Evolutionary conservation across 768 basidiomycete species (phyloP).

Genomic region (Phylloporus rhodoxanthus): DNA sequence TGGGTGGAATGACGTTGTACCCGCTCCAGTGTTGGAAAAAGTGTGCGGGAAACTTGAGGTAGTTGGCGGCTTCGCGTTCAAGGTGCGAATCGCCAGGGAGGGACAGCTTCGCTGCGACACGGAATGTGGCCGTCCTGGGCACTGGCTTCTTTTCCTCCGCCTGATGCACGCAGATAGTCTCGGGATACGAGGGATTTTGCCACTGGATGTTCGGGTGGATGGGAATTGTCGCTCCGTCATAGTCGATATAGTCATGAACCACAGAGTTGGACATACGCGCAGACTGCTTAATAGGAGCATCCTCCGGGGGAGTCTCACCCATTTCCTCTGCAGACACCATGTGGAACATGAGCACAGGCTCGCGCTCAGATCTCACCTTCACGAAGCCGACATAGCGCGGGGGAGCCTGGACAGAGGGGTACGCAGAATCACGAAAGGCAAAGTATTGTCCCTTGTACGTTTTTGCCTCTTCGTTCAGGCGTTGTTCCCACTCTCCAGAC

Average conservation of each 20-base stretch:
- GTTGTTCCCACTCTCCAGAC: constrained; percentile 11
- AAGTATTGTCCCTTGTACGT: not conserved
- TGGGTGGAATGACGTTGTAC: constrained; percentile 20
- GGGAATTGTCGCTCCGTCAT: constrained; percentile 1
- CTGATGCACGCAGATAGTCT: constrained; percentile 12
- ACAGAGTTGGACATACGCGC: not conserved
- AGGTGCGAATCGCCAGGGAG: constrained; percentile 33
- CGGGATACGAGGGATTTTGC: constrained; percentile 12
- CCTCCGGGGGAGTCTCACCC: not conserved
- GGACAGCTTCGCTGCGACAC: constrained; percentile 41
- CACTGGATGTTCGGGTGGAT: constrained; percentile 15
- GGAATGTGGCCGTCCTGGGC: constrained; percentile 32
- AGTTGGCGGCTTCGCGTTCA: constrained; percentile 21
- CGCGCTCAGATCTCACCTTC: not conserved
- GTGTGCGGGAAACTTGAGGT: constrained; percentile 24
- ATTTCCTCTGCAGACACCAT: not conserved
- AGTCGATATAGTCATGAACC: not conserved
- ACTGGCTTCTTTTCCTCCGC: not conserved
- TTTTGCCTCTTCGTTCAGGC: not conserved
- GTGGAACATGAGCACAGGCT: not conserved
- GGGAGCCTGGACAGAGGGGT: not conserved
- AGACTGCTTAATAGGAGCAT: not conserved
- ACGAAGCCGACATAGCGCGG: constrained; percentile 9
- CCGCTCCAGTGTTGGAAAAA: constrained; percentile 26
- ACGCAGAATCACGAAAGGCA: not conserved